phyloP scores from a whole-genome alignment of 768 basidiomycete species.

The Hebeloma cylindrosporum region DNA sequence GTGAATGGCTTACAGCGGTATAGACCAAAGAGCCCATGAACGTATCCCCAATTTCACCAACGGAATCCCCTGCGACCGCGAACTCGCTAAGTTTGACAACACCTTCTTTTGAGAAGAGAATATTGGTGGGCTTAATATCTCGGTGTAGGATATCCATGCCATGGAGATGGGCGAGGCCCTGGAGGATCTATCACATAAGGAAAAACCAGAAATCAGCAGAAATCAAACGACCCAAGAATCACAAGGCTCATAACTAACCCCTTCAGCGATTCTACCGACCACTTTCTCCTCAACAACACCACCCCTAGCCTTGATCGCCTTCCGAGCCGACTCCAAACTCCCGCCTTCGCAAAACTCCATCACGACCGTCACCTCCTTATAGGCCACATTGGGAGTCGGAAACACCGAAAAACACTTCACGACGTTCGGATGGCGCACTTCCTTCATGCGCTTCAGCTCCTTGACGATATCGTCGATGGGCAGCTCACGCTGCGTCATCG shows the following conservation, averaged over 20 bases:
- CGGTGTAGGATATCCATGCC: slow-evolving; percentile 88
- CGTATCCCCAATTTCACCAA: slow-evolving; percentile 86
- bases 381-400: slow-evolving; percentile 76
- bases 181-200: slow-evolving; percentile 56
- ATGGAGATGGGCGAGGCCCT: slow-evolving; percentile 91
- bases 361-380: slow-evolving; percentile 90
- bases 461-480: slow-evolving; percentile 90
- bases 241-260: slow-evolving; percentile 49
- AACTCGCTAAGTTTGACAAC: slow-evolving; percentile 93
- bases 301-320: slow-evolving; percentile 72
- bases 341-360: slow-evolving; percentile 91
- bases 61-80: slow-evolving; percentile 95
- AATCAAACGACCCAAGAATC: neutral
- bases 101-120: slow-evolving; percentile 85
- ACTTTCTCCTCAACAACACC: slow-evolving; percentile 86
- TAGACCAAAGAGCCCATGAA: slow-evolving; percentile 97
- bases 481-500: slow-evolving; percentile 86
- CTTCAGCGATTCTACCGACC: slow-evolving; percentile 90
- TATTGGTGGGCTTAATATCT: slow-evolving; percentile 92
- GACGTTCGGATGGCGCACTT: slow-evolving; percentile 83
- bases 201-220: slow-evolving; percentile 11
- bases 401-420: slow-evolving; percentile 91
- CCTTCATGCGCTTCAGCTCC: slow-evolving; percentile 86
- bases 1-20: slow-evolving; percentile 81
- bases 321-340: slow-evolving; percentile 85